Evolutionary conservation across 2,329 filamentous ascomycete species (phyloP), one percentile per base, ranked within the genome.

Genomic region (Emergomyces pasteurianus): DNA sequence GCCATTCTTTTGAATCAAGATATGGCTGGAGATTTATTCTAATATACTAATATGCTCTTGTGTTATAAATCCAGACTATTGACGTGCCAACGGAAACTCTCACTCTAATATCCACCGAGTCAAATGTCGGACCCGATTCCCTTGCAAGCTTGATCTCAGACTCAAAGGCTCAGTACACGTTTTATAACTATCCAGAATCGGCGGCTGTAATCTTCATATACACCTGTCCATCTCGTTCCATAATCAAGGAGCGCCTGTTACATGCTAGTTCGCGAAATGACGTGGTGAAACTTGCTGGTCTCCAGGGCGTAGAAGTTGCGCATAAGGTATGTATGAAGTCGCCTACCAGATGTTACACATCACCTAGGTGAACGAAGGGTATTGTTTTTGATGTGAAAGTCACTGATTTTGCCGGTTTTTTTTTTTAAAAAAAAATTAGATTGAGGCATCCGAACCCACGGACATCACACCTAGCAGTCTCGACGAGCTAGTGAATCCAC

Each of bases 201-300:
- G 21, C 28, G 8, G 55, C 23, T 46, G 40, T 85, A 14, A 72
- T 86, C 26, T 87, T 86, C 71, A 80, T 86, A 62, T 86, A 85
- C 68, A 85, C 84, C 23, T 87, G 84, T 69, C 84, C 84, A 14
- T 78, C 79, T 0, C 76, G 69, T 14, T 82, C 81, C 16, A 84
- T 82, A 70, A 83, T 86, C 69, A 86, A 84, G 72, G 83, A 86
- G 71, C 77, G 84, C 60, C 86, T 87, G 84, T 67, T 86, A 62
- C 85, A 86, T 71, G 83, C 84, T 28, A 83, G 81, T 59, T 81
- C 79, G 62, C 78, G 83, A 66, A 75, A 76, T 34, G 77, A 78
- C 64, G 80, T 81, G n/a, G 74, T 86, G 34, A 68, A 70, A 31
- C 63, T 81, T 61, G 83, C 83, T 23, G 79, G 83, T 56, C 77